These are phyloP conservation scores for Podospora sp. DNA, from an alignment of 495 filamentous ascomycete genomes.

Conservation along the genomic window DNA sequence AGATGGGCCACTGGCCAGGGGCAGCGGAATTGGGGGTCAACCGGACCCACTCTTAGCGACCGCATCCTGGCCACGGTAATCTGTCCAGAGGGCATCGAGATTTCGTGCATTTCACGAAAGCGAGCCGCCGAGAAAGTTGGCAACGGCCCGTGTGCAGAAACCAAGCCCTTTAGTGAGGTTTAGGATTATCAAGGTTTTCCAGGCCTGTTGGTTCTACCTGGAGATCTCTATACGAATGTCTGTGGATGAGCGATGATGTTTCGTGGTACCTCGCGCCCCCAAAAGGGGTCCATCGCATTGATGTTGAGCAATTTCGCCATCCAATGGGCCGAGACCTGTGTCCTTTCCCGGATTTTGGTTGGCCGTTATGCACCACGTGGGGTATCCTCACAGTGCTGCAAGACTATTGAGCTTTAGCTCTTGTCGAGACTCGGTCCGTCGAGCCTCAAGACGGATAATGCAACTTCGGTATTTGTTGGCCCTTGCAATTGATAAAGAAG, in stretches of 20 bases:
- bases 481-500: not conserved
- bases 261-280: not conserved
- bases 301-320: conserved; percentile 19
- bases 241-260: conserved; percentile 5
- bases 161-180: not conserved
- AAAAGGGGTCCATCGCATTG: conserved; percentile 12
- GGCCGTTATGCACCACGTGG: not conserved
- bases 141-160: not conserved
- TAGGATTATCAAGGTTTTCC: not conserved
- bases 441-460: not conserved
- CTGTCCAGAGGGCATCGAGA: conserved; percentile 13
- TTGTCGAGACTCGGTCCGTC: not conserved
- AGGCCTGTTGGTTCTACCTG: not conserved
- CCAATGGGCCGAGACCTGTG: conserved; percentile 2
- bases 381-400: not conserved
- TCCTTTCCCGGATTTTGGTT: conserved; percentile 6
- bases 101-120: not conserved
- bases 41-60: conserved; percentile 16
- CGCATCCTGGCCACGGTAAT: conserved; percentile 11
- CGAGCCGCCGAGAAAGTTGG: not conserved
- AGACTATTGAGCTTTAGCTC: not conserved
- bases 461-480: not conserved
- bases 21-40: not conserved
- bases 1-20: conserved; percentile 16
- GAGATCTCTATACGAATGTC: not conserved